These are phyloP conservation scores for Xylariaceae sp. DNA, from an alignment of 2,329 filamentous ascomycete genomes.

Conservation along the genomic window DNA sequence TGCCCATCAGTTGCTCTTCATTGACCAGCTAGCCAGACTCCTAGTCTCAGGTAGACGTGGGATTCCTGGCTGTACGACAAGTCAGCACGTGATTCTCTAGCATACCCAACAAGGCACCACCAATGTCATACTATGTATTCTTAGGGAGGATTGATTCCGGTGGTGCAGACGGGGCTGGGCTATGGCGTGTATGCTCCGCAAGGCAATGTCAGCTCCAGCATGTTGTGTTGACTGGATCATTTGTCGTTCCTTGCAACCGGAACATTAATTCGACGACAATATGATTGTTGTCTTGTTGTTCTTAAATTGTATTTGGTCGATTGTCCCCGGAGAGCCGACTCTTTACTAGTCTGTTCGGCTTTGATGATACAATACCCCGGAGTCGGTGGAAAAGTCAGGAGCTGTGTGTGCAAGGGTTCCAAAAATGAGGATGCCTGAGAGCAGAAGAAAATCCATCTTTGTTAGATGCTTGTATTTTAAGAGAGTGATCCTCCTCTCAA, in stretches of 20 bases:
- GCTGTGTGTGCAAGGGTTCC: slow-evolving; percentile 20
- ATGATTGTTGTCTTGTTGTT: slow-evolving; percentile 14
- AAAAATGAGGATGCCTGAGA: slow-evolving; percentile 27
- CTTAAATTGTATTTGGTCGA: slow-evolving; percentile 18
- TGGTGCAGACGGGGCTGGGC: slow-evolving; percentile 20
- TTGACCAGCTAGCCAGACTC: slow-evolving; percentile 1
- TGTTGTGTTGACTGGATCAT: slow-evolving; percentile 16
- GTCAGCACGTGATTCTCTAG: slow-evolving; percentile 18
- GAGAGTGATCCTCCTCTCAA: slow-evolving; percentile 19
- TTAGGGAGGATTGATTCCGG: slow-evolving; percentile 4
- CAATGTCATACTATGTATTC: slow-evolving; percentile 13
- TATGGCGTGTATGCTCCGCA: slow-evolving; percentile 24
- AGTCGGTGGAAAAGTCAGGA: slow-evolving; percentile 25
- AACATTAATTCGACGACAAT: slow-evolving; percentile 13
- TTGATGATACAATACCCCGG: slow-evolving; percentile 31
- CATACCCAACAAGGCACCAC: slow-evolving; percentile 14
- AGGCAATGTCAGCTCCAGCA: slow-evolving; percentile 21
- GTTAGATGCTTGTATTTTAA: slow-evolving; percentile 36
- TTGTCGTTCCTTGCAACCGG: slow-evolving; percentile 10
- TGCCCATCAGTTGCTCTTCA: slow-evolving; percentile 12
- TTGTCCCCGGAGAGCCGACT: slow-evolving; percentile 24
- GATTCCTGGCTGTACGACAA: slow-evolving; percentile 20
- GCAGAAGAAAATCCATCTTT: slow-evolving; percentile 19
- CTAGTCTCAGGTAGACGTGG: slow-evolving; percentile 3
- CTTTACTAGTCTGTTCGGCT: slow-evolving; percentile 24